Percentiles rank a stretch among this genome's conserved stretches.
These are phyloP conservation scores for Phytopythium ostracodes DNA, from an alignment of 352 stramenopile species.

Conservation along the genomic window DNA sequence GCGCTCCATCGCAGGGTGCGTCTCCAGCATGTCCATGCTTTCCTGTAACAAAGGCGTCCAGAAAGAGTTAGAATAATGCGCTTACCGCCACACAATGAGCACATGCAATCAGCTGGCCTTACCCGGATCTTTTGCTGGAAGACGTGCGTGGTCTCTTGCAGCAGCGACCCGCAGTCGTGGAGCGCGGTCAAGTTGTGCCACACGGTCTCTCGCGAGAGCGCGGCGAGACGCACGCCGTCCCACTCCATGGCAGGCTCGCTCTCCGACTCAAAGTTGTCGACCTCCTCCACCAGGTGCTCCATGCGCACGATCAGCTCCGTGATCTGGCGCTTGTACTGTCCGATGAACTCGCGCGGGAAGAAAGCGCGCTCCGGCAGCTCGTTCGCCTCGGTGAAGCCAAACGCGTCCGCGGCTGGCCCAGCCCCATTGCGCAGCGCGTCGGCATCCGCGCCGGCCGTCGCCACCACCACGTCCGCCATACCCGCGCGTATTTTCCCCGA, in stretches of 20 bases:
- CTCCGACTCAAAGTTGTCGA: constrained; percentile 56
- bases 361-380: constrained; percentile 46
- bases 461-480: constrained; percentile 3
- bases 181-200: constrained; percentile 66
- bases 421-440: background rate
- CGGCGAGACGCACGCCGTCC: constrained; percentile 33
- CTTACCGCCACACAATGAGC: background rate
- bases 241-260: constrained; percentile 25
- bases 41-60: constrained; percentile 18
- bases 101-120: background rate
- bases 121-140: constrained; percentile 64
- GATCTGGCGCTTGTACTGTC: constrained; percentile 55
- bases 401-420: background rate
- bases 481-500: background rate
- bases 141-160: constrained; percentile 31
- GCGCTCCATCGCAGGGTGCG: constrained; percentile 35
- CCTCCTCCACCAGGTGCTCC: constrained; percentile 50
- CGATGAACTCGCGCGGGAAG: constrained; percentile 52
- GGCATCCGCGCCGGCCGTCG: constrained; percentile 7
- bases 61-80: background rate
- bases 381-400: constrained; percentile 24
- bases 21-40: constrained; percentile 41
- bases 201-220: constrained; percentile 41
- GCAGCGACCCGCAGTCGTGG: constrained; percentile 40
- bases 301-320: constrained; percentile 51